Evolutionary conservation across 176 grass and related monocot species (phyloP), one percentile per base, ranked within the genome.

Genomic region (Elymus sibiricus): DNA sequence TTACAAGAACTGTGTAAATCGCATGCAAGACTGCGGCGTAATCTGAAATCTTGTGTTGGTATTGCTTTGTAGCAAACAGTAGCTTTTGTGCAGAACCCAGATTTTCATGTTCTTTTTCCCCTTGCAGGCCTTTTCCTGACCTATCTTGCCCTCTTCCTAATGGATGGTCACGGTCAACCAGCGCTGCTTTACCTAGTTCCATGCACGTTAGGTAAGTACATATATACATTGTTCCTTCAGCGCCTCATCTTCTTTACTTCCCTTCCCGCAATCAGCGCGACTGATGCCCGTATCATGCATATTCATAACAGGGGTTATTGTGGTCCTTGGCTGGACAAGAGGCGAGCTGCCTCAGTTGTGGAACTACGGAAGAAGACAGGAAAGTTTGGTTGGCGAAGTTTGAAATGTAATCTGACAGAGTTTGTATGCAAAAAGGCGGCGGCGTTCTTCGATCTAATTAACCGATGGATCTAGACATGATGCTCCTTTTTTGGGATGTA

Each of bases 181-280:
- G 96, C 96, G 3, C 82, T 98, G 51, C 66, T 98, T 12, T 98
- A 98, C 70, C 90, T 98, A 21, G 96, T 98, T 85, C 96, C 96
- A 27, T 95, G 96, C 69, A 94, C 93, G 26, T 91, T 98, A 86
- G 96, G 96, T 98, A 84, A 71, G 65, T 44, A 71, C 38, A 71
- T 63, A 73, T 77, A 35, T 47, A 55, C 2, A 0, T 5, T 42
- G 13, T 69, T 85, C 9, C 28, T 47, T 27, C 59, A 7, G 28
- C 42, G 17, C 6, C 5, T 6, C 21, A 26, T 82, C 11, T 27
- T 47, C 59, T 69, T 24, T 24, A 8, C 10, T 19, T 42, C 16
- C 67, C 10, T 40, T 0, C 0, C 0, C 63, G 13, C 7, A 5
- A 62, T 34, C 46, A 22, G 38, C 6, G 19, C 5, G 37, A 38